Evolutionary conservation across 352 stramenopile genomes (phyloP).

Genomic region (Pythium folliculosum): DNA sequence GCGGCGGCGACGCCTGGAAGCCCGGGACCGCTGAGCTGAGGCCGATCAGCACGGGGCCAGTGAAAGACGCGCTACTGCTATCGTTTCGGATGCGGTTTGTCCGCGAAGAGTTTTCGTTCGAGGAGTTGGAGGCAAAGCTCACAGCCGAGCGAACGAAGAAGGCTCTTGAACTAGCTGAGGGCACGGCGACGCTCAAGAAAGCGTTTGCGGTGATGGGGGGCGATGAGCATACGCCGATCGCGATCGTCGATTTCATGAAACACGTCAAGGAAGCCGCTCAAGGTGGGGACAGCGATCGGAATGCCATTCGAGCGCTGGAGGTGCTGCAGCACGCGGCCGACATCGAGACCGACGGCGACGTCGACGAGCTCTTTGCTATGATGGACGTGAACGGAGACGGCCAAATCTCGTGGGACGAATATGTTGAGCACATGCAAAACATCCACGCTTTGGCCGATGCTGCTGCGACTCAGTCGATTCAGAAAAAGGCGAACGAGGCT

Average conservation of each 20-base stretch:
- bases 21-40: constrained; percentile 12
- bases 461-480: constrained; percentile 18
- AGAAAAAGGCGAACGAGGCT: constrained; percentile 3
- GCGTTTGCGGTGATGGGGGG: constrained; percentile 43
- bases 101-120: constrained; percentile 22
- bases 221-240: constrained; percentile 32
- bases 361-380: constrained; percentile 42
- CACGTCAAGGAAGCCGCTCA: constrained; percentile 17
- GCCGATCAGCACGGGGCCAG: not conserved
- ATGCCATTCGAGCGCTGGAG: constrained; percentile 8
- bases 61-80: constrained; percentile 2
- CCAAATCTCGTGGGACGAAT: constrained; percentile 57
- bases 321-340: constrained; percentile 44
- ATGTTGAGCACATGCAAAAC: constrained; percentile 51
- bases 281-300: not conserved
- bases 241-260: constrained; percentile 35
- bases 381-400: constrained; percentile 60
- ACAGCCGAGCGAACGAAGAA: constrained; percentile 14
- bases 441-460: constrained; percentile 43
- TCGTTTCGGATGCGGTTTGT: constrained; percentile 31
- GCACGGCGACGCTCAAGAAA: constrained; percentile 44
- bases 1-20: not conserved
- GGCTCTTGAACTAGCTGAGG: constrained; percentile 39
- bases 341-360: constrained; percentile 38
- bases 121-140: constrained; percentile 28